phyloP scores from a whole-genome alignment of 768 basidiomycete species.

The Tylopilus vinaceipallidus region DNA sequence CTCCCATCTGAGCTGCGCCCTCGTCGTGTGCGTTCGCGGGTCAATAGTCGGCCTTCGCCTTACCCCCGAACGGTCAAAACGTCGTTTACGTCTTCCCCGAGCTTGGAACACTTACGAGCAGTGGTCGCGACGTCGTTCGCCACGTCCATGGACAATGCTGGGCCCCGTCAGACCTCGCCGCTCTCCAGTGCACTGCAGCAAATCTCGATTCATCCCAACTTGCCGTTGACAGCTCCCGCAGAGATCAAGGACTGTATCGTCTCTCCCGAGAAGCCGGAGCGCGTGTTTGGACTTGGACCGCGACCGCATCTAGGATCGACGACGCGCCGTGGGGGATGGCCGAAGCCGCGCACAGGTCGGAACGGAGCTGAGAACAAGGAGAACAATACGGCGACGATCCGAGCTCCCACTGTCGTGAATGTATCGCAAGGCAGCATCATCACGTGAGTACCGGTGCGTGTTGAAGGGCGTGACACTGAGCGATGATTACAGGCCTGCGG shows the following conservation, averaged over 20 bases:
- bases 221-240: constrained; percentile 24
- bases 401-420: constrained; percentile 11
- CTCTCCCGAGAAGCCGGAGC: constrained; percentile 31
- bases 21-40: constrained; percentile 62
- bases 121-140: constrained; percentile 20
- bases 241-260: constrained; percentile 35
- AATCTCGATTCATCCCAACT: constrained; percentile 42
- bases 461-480: background rate
- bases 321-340: constrained; percentile 61
- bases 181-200: constrained; percentile 40
- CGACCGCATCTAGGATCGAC: constrained; percentile 55
- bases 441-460: constrained; percentile 46
- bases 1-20: constrained; percentile 71
- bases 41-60: constrained; percentile 69
- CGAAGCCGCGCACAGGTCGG: constrained; percentile 58
- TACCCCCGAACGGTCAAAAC: constrained; percentile 59
- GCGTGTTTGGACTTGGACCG: constrained; percentile 23
- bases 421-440: constrained; percentile 39
- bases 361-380: constrained; percentile 55
- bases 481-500: constrained; percentile 34
- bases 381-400: constrained; percentile 34
- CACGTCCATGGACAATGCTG: constrained; percentile 17
- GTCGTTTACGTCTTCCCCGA: constrained; percentile 37
- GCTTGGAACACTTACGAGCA: constrained; percentile 36
- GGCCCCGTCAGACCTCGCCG: constrained; percentile 15